A percentile compares a stretch with the other conserved stretches of the same genome.
phyloP scores from a whole-genome alignment of 2,329 filamentous ascomycete genomes.

The Chrysosporium queenslandicum region DNA sequence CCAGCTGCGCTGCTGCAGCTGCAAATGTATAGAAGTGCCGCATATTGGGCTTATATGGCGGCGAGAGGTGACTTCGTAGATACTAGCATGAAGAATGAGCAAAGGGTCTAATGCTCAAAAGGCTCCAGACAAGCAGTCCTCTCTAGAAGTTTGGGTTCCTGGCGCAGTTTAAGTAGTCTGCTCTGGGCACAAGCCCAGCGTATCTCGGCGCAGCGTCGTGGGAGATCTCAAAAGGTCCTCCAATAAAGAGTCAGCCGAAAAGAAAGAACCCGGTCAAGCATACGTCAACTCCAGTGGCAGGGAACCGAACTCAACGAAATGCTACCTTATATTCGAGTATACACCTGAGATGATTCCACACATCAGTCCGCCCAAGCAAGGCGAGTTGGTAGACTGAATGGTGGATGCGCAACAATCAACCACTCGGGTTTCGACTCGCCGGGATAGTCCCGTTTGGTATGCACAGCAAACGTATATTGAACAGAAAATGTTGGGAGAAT shows the following conservation, averaged over 20 bases:
- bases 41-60: neutral
- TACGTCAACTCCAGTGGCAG: neutral
- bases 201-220: neutral
- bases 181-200: neutral
- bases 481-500: no score
- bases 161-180: neutral
- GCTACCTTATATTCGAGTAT: neutral
- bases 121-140: neutral
- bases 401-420: no score
- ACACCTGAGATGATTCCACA: neutral
- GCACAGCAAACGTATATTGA: no score
- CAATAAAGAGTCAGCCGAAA: neutral
- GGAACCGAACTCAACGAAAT: neutral
- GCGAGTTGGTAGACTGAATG: no score
- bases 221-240: neutral
- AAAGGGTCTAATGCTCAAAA: neutral
- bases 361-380: no score
- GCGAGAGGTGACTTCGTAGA: neutral
- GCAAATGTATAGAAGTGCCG: constrained; percentile 3
- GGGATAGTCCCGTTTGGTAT: no score
- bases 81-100: neutral
- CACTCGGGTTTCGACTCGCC: no score
- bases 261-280: neutral
- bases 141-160: neutral
- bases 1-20: neutral